Conservation (phyloP, 768 basidiomycete genomes). For the Dentipellis fragilis region DNA sequence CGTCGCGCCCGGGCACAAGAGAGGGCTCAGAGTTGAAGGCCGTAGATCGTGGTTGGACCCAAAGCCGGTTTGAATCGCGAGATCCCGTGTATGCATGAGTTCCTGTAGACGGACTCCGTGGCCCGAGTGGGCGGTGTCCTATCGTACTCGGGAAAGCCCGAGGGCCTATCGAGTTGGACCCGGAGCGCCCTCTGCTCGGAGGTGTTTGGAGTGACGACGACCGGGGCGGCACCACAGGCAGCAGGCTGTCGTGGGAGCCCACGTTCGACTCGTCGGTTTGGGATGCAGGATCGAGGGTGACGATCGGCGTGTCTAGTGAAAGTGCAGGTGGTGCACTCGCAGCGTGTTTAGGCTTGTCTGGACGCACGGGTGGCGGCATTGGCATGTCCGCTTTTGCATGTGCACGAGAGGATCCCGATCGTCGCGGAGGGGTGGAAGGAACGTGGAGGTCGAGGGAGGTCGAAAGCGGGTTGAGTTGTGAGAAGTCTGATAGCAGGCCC, state of each 20-base stretch:
- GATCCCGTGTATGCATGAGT: conserved; percentile 27
- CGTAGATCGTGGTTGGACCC: conserved; percentile 58
- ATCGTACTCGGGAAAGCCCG: conserved; percentile 14
- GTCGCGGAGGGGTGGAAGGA: conserved; percentile 42
- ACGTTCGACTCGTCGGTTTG: conserved; percentile 11
- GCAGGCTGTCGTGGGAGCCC: conserved; percentile 17
- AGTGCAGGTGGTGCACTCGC: conserved; percentile 2
- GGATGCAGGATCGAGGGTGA: conserved; percentile 8
- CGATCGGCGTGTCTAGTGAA: conserved; percentile 2
- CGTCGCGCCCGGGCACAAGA: conserved; percentile 48
- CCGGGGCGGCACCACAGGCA: conserved; percentile 39
- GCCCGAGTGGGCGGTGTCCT: conserved; percentile 13
- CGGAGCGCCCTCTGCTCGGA: conserved; percentile 10
- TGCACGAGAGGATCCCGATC: conserved; percentile 5
- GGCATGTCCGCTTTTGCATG: conserved; percentile 15
- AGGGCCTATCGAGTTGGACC: conserved; percentile 4
- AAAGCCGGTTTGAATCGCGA: conserved; percentile 35
- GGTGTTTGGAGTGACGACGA: conserved; percentile 37
- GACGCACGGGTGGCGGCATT: neutral
- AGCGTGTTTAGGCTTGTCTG: neutral
- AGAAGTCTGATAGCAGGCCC: conserved; percentile 64
- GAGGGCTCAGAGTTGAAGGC: conserved; percentile 83
- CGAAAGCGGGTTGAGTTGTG: conserved; percentile 45
- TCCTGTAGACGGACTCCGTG: conserved; percentile 19
- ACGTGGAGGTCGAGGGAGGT: conserved; percentile 53